These are phyloP conservation scores for Zychaea mexicana DNA, from an alignment of 371 early-diverging fungal genomes.

Conservation along the genomic window DNA sequence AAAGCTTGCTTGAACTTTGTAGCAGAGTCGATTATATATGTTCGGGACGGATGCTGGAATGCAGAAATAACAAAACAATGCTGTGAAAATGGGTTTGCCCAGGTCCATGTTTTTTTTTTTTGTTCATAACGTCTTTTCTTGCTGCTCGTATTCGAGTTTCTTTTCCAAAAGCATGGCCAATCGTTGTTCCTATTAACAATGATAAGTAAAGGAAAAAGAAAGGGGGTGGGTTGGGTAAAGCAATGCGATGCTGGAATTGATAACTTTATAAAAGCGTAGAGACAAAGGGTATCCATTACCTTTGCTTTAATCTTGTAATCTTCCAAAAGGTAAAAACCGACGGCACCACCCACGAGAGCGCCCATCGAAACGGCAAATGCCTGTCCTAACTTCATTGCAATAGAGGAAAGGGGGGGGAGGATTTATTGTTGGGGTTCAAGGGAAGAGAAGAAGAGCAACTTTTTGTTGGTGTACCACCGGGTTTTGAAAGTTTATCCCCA, in stretches of 20 bases:
- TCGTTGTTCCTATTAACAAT: slow-evolving; percentile 33
- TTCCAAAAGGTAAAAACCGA: slow-evolving; percentile 47
- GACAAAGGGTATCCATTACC: slow-evolving; percentile 18
- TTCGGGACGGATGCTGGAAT: no score
- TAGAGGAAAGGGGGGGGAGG: neutral
- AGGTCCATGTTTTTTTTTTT: no score
- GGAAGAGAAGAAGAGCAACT: neutral
- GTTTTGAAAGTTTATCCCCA: no score
- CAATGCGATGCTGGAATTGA: neutral
- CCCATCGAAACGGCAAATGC: slow-evolving; percentile 47
- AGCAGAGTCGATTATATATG: no score
- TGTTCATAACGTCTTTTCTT: slow-evolving; percentile 18
- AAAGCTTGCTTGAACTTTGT: no score
- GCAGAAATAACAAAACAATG: no score
- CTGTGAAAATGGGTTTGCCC: no score
- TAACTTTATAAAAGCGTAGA: neutral
- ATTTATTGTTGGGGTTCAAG: neutral
- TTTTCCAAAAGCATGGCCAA: slow-evolving; percentile 39
- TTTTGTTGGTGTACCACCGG: no score
- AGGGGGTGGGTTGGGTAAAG: neutral
- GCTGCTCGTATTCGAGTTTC: slow-evolving; percentile 35
- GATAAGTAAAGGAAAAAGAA: neutral
- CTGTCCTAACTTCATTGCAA: slow-evolving; percentile 34
- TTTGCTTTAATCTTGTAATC: slow-evolving; percentile 51
- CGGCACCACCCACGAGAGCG: slow-evolving; percentile 47